Evolutionary conservation across 108 stramenopile species (phyloP).

Genomic region (Tribonema minus): DNA sequence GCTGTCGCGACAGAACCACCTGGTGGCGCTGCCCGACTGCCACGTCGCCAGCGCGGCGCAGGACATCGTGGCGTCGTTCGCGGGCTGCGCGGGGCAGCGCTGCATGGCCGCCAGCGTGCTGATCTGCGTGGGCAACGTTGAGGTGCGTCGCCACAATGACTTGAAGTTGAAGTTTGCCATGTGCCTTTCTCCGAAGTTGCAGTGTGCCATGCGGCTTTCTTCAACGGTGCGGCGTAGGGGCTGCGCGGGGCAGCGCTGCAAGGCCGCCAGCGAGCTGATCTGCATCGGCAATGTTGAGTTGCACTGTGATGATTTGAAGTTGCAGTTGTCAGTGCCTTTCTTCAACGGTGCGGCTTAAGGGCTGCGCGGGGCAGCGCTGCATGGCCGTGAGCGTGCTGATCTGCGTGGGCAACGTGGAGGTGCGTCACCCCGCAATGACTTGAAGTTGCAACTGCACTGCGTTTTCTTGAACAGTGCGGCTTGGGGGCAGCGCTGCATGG

Average conservation of each 20-base stretch:
- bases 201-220: too few species aligned
- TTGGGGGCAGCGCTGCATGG: constrained; percentile 39
- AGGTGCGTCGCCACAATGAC: neutral
- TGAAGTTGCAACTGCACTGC: constrained; percentile 73
- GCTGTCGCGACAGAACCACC: constrained; percentile 98
- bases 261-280: constrained; percentile 88
- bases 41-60: constrained; percentile 71
- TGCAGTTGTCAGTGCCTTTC: too few species aligned
- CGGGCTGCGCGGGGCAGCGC: constrained; percentile 48
- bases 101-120: constrained; percentile 8
- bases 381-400: constrained; percentile 91
- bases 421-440: constrained; percentile 79
- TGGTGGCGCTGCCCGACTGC: constrained; percentile 85
- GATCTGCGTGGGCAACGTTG: neutral
- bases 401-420: constrained; percentile 70
- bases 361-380: constrained; percentile 83
- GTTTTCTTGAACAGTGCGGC: constrained; percentile 71
- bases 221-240: too few species aligned
- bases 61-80: constrained; percentile 83
- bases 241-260: constrained; percentile 85
- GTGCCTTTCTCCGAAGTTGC: too few species aligned
- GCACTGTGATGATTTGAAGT: too few species aligned
- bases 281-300: too few species aligned
- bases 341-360: too few species aligned
- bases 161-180: neutral